Conservation (phyloP, 108 stramenopile species). For the Nitzschia sp. region DNA sequence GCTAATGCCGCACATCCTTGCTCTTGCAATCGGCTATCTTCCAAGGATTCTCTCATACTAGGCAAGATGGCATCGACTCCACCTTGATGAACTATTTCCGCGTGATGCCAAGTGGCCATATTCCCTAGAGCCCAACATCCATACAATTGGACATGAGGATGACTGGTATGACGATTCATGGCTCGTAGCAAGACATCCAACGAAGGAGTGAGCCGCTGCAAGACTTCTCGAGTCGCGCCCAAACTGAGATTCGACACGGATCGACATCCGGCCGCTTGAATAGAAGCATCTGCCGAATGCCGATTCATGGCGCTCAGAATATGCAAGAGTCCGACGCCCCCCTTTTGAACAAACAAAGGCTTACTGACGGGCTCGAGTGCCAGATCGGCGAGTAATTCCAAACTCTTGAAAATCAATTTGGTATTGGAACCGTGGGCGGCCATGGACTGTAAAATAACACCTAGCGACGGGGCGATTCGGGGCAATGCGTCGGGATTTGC, state of each 20-base stretch:
- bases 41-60: constrained; percentile 23
- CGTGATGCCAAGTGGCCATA: constrained; percentile 13
- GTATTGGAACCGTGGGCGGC: constrained; percentile 13
- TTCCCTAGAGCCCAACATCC: constrained; percentile 30
- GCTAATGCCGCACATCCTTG: constrained; percentile 28
- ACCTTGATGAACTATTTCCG: constrained; percentile 12
- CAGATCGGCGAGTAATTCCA: constrained; percentile 32
- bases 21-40: constrained; percentile 31
- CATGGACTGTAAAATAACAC: constrained; percentile 31
- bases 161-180: constrained; percentile 30
- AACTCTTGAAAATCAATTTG: constrained; percentile 25
- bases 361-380: constrained; percentile 24
- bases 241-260: constrained; percentile 24
- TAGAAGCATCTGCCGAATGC: constrained; percentile 18
- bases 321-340: constrained; percentile 19
- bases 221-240: constrained; percentile 6
- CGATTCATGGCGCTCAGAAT: constrained; percentile 26
- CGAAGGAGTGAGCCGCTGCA: background rate
- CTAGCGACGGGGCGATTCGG: constrained; percentile 29
- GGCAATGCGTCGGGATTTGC: constrained; percentile 33
- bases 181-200: constrained; percentile 19
- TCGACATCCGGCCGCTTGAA: constrained; percentile 31
- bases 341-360: constrained; percentile 32
- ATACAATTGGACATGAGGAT: constrained; percentile 35
- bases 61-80: constrained; percentile 28